Evolutionary conservation across 306 rosid species (phyloP), one percentile per base, ranked within the genome.

Genomic region (Castanopsis chinensis): DNA sequence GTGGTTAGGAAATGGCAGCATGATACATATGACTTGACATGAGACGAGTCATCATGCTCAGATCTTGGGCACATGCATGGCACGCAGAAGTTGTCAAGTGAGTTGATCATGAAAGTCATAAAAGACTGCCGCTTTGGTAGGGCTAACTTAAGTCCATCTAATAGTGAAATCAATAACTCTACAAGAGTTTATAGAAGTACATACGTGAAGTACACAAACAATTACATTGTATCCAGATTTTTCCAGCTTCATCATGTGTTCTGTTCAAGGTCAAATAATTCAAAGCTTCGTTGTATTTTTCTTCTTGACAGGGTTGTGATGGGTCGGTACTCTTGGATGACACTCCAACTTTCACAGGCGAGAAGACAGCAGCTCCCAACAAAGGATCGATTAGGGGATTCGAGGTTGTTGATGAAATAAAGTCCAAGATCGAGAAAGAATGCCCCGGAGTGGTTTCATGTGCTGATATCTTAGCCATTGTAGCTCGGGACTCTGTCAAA

Each of bases 381-480:
- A 78, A 58, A 20, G 75, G 80, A 58, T 94, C 98, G 0, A 15
- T 78, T 8, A 89, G 98, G 65, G 96, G 96, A 10, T 94, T 77
- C 57, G 82, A 88, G 6, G 90, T 90, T 5, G 76, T 94, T 65
- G 92, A 92, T 71, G 78, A 54, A 15, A 89, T 94, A 0, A 94
- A 94, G 76, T 79, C 88, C 2, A 20, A 79, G 57, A 81, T 92
- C 2, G 94, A 94, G 71, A 55, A 74, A 41, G 17, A 6, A 19
- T 94, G 98, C 28, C 97, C 92, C 0, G 81, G 92, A 55, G 88
- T 90, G 0, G 98, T 92, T 19, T 92, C 97, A 0, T 94, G 98
- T 79, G 96, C 97, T 80, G 98, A 94, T 84, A 92, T 94, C 59
- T 14, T 94, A 37, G 78, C 97, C 83, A 88, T 94, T 79, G 86